Base-by-base conservation (phyloP, 805 yeast species). In the Maudiozyma barnettii region DNA sequence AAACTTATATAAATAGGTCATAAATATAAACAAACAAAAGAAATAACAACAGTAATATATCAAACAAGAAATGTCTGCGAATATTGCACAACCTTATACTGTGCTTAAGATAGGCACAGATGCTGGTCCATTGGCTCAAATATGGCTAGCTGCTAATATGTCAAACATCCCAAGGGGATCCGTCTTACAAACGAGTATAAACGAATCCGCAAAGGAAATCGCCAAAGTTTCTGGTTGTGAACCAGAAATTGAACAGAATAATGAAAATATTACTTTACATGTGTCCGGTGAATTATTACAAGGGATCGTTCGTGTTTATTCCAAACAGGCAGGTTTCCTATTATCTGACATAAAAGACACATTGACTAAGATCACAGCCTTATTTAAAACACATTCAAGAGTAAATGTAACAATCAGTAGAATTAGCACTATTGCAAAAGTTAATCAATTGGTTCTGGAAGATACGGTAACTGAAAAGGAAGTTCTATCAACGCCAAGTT, bases 131-230 rank as follows among this genome's bases (percentile, higher is more conserved):
- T 70, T 89, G 51, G 95, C 95, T 2, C 85, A 82, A 54, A 90
- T 88, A 9, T 89, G 96, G 96, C 72, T 89, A 41, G 96, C 96
- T 12, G 91, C 96, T 19, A 89, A 86, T 60, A 75, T 89, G 66
- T 53, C 62, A 3, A 61, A 53, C 35, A 41, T 61, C 19, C 53
- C 65, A 20, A 59, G 55, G 46, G 53, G 53, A 43, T 95, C 89
- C 55, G 78, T 79, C 39, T 69, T 87, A 44, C 81, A 77, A 55
- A 82, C 96, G 12, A 77, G 84, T 55, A 81, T 90, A 49, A 61
- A 75, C 13, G 75, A 79, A 50, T 82, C 90, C n/a, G 77, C 83
- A 23, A 70, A 74, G 50, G 87, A 85, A 20, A 79, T 84, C 54
- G 80, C 76, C 39, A 68, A 67, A 43, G 72, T 76, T 4, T 63